These are phyloP conservation scores for Tulasnella calospora DNA, from an alignment of 768 basidiomycete species.

Conservation along the genomic window DNA sequence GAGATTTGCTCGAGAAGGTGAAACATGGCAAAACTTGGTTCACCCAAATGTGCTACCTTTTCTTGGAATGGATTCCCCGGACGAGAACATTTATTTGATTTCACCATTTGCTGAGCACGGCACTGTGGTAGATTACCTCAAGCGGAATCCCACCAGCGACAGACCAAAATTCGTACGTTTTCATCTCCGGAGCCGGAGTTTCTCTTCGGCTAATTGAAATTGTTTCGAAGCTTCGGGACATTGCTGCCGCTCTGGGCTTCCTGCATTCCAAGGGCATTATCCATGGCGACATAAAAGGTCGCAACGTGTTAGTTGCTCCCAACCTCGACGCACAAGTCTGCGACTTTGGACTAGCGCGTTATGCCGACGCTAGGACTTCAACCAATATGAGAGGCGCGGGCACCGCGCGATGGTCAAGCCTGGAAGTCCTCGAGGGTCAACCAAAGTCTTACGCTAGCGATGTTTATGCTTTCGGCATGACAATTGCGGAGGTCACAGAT, in stretches of 20 bases:
- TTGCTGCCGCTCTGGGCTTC: neutral
- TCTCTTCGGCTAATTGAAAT: neutral
- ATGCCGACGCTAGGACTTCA: neutral
- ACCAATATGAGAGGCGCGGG: conserved; percentile 7
- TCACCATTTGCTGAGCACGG: neutral
- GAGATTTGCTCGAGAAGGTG: neutral
- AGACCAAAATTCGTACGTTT: neutral
- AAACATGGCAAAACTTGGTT: neutral
- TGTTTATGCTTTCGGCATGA: conserved; percentile 7
- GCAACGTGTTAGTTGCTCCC: neutral
- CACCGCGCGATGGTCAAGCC: neutral
- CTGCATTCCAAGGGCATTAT: neutral
- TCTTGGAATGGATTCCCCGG: neutral
- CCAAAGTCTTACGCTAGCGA: neutral
- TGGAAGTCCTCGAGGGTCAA: neutral
- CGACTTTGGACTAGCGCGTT: neutral
- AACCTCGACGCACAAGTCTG: neutral
- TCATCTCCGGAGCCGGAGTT: neutral
- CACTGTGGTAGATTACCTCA: neutral
- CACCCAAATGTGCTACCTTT: neutral
- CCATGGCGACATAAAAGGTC: conserved; percentile 5
- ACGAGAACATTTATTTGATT: neutral
- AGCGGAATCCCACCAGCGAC: neutral
- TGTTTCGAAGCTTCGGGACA: neutral
- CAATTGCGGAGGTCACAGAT: neutral